phyloP scores from a whole-genome alignment of 1,284 basidiomycete species.

The Ganoderma multipileum region DNA sequence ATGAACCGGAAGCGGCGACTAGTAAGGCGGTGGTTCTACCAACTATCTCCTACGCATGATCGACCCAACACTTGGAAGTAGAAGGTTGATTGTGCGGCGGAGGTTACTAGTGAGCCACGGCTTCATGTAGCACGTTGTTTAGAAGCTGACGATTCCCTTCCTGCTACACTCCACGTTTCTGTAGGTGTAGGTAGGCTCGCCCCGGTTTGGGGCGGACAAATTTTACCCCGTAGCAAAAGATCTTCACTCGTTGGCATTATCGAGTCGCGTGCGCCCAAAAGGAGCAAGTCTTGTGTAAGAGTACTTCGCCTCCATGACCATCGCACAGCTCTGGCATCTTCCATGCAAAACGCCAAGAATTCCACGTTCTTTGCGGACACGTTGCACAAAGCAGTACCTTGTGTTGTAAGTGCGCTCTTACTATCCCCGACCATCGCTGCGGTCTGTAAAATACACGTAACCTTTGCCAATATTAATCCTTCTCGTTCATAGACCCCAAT shows the following conservation, averaged over 20 bases:
- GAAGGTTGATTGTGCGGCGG: not conserved
- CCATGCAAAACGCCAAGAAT: not conserved
- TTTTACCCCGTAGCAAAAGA: not conserved
- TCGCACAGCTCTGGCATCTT: not conserved
- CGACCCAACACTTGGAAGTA: not conserved
- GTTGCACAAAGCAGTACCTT: slow-evolving; percentile 7
- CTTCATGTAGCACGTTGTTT: not conserved
- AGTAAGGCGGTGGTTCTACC: not conserved
- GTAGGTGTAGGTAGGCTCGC: not conserved
- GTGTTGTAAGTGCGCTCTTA: slow-evolving; percentile 2
- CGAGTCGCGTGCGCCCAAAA: not conserved
- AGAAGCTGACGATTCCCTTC: not conserved
- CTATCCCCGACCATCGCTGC: slow-evolving; percentile 9
- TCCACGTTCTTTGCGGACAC: slow-evolving; percentile 1
- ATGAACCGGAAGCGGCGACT: not conserved
- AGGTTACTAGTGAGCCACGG: not conserved
- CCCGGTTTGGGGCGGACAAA: not conserved
- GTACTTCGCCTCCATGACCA: not conserved
- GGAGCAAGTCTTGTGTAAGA: not conserved
- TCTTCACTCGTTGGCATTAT: not conserved
- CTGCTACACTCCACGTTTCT: not conserved
- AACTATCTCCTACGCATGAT: not conserved
- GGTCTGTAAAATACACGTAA: slow-evolving; percentile 15
- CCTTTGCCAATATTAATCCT: not conserved
- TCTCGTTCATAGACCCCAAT: not conserved